A percentile compares a stretch with the other conserved stretches of the same genome.
Conservation (phyloP, 768 basidiomycete genomes). For the Pulveroboletus sp. region DNA sequence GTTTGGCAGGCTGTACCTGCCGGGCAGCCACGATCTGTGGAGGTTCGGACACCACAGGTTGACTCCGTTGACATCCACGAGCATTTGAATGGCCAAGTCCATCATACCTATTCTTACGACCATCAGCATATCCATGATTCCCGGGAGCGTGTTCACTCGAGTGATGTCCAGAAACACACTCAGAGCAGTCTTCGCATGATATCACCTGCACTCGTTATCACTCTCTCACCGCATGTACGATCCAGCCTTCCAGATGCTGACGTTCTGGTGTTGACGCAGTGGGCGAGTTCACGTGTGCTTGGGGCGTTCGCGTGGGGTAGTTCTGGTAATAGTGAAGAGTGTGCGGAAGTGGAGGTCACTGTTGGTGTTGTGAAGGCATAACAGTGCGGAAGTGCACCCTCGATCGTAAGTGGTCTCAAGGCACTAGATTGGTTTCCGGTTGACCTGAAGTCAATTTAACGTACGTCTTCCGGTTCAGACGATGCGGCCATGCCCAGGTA, state of each 20-base stretch:
- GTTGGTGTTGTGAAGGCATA: constrained; percentile 67
- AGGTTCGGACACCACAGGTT: neutral
- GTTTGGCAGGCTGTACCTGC: constrained; percentile 78
- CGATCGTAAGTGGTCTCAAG: constrained; percentile 8
- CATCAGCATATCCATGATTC: constrained; percentile 8
- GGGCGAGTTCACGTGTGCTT: constrained; percentile 68
- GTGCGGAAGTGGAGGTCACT: constrained; percentile 57
- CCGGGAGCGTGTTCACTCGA: neutral
- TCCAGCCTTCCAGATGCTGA: constrained; percentile 64
- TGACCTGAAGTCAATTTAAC: neutral
- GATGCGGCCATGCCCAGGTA: neutral
- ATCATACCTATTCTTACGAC: constrained; percentile 8
- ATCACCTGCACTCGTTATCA: constrained; percentile 58
- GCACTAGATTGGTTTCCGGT: neutral
- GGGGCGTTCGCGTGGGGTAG: constrained; percentile 43
- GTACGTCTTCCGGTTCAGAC: neutral
- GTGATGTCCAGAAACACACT: constrained; percentile 5
- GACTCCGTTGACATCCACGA: neutral
- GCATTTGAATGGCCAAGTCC: constrained; percentile 8
- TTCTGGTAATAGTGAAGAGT: constrained; percentile 24
- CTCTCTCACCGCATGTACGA: constrained; percentile 74
- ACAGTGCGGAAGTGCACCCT: constrained; percentile 3
- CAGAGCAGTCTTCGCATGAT: constrained; percentile 2
- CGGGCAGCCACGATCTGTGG: constrained; percentile 20
- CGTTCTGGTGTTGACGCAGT: constrained; percentile 64